Evolutionary conservation across 2,329 filamentous ascomycete species (phyloP), one percentile per base, ranked within the genome.

Genomic region (Fusarium metavorans): DNA sequence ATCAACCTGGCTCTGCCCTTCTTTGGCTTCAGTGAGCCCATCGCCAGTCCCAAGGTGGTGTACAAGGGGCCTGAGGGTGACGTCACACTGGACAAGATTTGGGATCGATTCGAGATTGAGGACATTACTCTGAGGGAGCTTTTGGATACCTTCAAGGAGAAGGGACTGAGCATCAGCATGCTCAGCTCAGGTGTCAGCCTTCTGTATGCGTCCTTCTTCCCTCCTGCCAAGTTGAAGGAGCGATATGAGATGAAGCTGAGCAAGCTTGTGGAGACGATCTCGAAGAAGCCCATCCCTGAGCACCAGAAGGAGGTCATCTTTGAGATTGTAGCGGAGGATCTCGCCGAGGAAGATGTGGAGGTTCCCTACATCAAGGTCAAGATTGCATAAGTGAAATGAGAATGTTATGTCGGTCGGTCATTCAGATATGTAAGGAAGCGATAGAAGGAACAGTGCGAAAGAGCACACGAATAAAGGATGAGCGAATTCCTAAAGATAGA

Each of bases 11-110:
- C 97, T 2, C 87, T 99, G 74, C 97, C 97, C 1, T 98, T 99
- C 89, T 98, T 99, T 78, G 96, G 96, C 43, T 99, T 99, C 89
- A 97, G 95, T 80, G 97, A 99, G 85, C 97, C 97, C 3, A 97
- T 99, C 78, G 92, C 92, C 6, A 98, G 95, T 77, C 95, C 95
- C 34, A 98, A 98, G 89, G 94, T 96, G 74, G 94, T 91, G 79
- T 99, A 98, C 85, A 87, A 92, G 81, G 93, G 95, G 25, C 92
- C 92, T 62, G 85, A 94, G 48, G 94, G 93, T 80, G 93, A 93
- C 77, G 94, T 97, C 20, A 91, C 89, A 27, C 92, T 99, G 78
- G 97, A 99, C 87, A 97, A 97, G 88, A 93, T 99, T 64, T 99
- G 97, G 97, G 97, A 98, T 84, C 93, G 97, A 43, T 98, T 98